A percentile compares a stretch with the other conserved stretches of the same genome.
phyloP scores from a whole-genome alignment of 805 yeast genomes.

The Blastobotrys muscicola region DNA sequence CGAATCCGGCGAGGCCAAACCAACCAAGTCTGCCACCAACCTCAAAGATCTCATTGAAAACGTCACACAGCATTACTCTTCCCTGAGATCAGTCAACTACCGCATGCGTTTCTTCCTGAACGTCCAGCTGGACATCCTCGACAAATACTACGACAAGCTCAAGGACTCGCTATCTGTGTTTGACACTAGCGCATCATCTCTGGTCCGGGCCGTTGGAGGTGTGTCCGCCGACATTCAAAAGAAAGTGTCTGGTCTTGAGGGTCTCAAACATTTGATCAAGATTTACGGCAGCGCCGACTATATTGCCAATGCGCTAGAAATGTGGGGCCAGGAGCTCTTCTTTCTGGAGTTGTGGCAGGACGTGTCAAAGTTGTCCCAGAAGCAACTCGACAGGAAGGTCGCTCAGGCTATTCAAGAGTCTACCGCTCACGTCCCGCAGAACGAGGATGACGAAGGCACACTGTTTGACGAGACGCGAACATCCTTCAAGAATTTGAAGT shows the following conservation, averaged over 20 bases:
- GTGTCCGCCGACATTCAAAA: conserved; percentile 23
- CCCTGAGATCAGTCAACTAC: conserved; percentile 37
- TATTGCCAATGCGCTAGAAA: conserved; percentile 30
- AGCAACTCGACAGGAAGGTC: conserved; percentile 4
- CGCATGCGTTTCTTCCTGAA: conserved; percentile 48
- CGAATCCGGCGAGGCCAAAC: conserved; percentile 37
- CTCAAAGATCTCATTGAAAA: conserved; percentile 48
- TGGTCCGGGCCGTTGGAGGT: conserved; percentile 29
- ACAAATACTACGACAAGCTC: conserved; percentile 39
- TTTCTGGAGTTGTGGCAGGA: conserved; percentile 36
- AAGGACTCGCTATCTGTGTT: conserved; percentile 35
- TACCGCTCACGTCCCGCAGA: conserved; percentile 12
- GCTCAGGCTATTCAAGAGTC: conserved; percentile 2
- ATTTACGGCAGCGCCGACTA: conserved; percentile 31
- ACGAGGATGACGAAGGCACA: conserved; percentile 27
- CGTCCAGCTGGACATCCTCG: conserved; percentile 49
- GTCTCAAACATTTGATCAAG: conserved; percentile 35
- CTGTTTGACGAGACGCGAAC: conserved; percentile 37
- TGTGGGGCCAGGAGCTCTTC: conserved; percentile 36
- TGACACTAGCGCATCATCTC: conserved; percentile 31
- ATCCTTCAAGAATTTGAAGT: conserved; percentile 30
- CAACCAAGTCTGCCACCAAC: conserved; percentile 54
- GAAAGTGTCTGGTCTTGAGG: conserved; percentile 26
- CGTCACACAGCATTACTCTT: conserved; percentile 42
- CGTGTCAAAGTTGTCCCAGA: conserved; percentile 19